Conservation (phyloP, 2,329 filamentous ascomycete species). For the Albifimbria verrucaria region DNA sequence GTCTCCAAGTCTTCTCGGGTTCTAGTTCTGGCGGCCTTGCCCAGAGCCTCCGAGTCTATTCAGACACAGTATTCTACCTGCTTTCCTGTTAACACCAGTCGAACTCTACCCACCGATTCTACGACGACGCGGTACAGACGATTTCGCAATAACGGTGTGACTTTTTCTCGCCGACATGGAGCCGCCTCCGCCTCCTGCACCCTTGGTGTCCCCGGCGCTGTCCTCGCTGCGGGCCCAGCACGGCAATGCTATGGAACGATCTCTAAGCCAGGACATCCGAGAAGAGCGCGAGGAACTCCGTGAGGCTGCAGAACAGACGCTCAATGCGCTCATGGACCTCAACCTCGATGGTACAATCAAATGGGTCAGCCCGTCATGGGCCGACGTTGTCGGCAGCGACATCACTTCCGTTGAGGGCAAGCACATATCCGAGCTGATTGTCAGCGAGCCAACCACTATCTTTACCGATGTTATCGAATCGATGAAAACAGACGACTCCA, state of each 20-base stretch:
- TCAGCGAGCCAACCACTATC: conserved; percentile 71
- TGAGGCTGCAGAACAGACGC: conserved; percentile 91
- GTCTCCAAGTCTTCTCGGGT: conserved; percentile 39
- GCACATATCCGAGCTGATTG: conserved; percentile 75
- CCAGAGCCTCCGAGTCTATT: conserved; percentile 32
- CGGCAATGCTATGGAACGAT: conserved; percentile 54
- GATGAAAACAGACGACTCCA: conserved; percentile 89
- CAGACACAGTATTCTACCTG: not conserved
- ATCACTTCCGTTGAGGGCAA: conserved; percentile 71
- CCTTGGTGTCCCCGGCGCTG: conserved; percentile 51
- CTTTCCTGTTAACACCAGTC: conserved; percentile 17
- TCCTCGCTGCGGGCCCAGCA: conserved; percentile 48
- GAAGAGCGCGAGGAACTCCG: conserved; percentile 92
- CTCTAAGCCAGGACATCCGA: conserved; percentile 84
- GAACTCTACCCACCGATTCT: not conserved
- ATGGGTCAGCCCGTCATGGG: conserved; percentile 97
- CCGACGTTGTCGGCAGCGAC: conserved; percentile 81
- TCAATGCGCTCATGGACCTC: conserved; percentile 94
- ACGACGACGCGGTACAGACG: not conserved
- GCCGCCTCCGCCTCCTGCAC: conserved; percentile 21
- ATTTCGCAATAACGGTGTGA: not conserved
- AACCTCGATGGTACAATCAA: conserved; percentile 85
- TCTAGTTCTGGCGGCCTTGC: conserved; percentile 47
- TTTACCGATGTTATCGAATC: conserved; percentile 83
- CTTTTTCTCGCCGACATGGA: conserved; percentile 35